Base-by-base conservation (phyloP, 768 basidiomycete genomes). In the Leucogyrophana mollusca region DNA sequence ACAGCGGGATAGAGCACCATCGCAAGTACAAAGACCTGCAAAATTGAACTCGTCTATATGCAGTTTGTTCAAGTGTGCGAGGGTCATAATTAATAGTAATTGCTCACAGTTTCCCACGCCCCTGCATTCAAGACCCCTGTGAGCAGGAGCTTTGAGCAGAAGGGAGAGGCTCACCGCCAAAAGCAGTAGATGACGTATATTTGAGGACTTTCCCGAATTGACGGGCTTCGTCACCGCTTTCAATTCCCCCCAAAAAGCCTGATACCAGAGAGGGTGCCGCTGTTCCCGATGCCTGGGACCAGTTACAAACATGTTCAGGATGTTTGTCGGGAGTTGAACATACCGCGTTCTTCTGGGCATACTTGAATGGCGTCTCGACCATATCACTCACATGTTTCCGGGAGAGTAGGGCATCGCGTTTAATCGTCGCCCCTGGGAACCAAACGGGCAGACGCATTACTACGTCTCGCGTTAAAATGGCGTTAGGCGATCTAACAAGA, bases 401-500 rank as follows among this genome's bases (percentile, higher is more conserved):
- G 3, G 53, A 36, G 6, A 13, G 13, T 46, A 22, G 51, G 9
- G 56, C 53, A 25, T 47, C 47, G 18, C 20, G 47, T 34, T 58
- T 47, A 10, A 58, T 42, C 16, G 43, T 34, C n/a, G 52, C 45
- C 10, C 53, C 50, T 9, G 60, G 60, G 4, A 62, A 34, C 59
- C 58, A 65, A 7, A 59, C 53, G 1, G 65, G 65, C 2, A 64
- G 13, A 24, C 59, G 43, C 34, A 63, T 40, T 37, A 66, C 62
- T 5, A 33, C 34, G 9, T 0, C 2, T 39, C 9, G 11, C 49
- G 17, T 40, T 9, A 3, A 23, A 35, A 6, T 3, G 8, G 8
- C 3, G 18, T 0, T 22, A 16, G 16, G 1, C 4, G 7, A 13
- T 14, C n/a, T n/a, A n/a, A n/a, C n/a, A n/a, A n/a, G n/a, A n/a